phyloP scores from a whole-genome alignment of 805 yeast genomes.

The Yarrowia yakushimensis region DNA sequence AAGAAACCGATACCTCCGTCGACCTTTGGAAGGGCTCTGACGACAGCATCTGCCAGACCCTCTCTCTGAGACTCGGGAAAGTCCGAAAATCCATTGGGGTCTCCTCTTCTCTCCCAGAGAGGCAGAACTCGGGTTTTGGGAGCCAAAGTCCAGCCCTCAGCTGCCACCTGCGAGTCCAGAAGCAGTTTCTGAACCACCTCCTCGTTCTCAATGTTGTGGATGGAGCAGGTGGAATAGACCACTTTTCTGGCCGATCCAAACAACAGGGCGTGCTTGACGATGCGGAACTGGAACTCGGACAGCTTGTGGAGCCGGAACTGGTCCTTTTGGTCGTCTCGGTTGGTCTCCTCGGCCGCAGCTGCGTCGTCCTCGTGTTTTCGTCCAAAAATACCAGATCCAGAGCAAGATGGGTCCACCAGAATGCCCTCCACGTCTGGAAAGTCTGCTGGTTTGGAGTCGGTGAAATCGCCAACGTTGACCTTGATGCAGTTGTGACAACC shows the following conservation, averaged over 20 bases:
- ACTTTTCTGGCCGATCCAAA: constrained; percentile 75
- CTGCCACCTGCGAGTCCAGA: constrained; percentile 58
- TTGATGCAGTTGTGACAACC: constrained; percentile 51
- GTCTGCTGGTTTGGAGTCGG: constrained; percentile 54
- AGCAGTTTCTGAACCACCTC: constrained; percentile 79
- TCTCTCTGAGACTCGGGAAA: constrained; percentile 36
- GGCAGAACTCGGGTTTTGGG: constrained; percentile 66
- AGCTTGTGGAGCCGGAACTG: constrained; percentile 62
- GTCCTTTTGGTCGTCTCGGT: constrained; percentile 31
- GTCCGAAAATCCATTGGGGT: constrained; percentile 61
- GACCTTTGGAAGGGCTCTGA: constrained; percentile 75
- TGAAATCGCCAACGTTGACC: constrained; percentile 56
- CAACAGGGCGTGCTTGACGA: constrained; percentile 79
- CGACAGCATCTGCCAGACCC: constrained; percentile 73
- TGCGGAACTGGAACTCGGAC: constrained; percentile 81
- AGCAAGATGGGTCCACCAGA: constrained; percentile 94
- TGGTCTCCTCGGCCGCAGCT: constrained; percentile 27
- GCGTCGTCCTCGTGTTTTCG: constrained; percentile 52
- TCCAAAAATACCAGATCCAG: constrained; percentile 98
- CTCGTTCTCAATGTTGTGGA: constrained; percentile 92
- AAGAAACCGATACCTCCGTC: constrained; percentile 99
- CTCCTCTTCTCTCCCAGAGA: constrained; percentile 82
- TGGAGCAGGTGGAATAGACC: constrained; percentile 93
- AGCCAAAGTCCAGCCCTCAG: constrained; percentile 71
- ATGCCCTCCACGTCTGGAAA: constrained; percentile 69